A percentile compares a stretch with the other conserved stretches of the same genome.
Conservation (phyloP, 768 basidiomycete genomes). For the Hypholoma sublateritium region DNA sequence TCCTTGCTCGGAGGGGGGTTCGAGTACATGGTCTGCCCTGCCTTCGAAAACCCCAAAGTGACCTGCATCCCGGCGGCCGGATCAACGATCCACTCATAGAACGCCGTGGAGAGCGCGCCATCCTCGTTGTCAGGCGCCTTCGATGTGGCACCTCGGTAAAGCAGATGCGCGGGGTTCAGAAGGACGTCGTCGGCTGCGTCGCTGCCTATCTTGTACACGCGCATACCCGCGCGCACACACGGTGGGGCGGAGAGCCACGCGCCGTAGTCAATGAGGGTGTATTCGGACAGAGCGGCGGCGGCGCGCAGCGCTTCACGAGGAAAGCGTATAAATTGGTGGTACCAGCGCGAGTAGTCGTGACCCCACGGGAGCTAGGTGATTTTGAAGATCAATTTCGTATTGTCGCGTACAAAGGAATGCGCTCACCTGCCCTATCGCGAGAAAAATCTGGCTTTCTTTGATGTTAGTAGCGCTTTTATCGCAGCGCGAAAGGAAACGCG, state of each 20-base stretch:
- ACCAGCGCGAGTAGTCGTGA: conserved; percentile 51
- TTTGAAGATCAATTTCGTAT: not conserved
- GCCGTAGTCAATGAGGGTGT: conserved; percentile 53
- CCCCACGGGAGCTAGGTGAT: conserved; percentile 52
- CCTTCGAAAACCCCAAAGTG: conserved; percentile 35
- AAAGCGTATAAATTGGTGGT: conserved; percentile 57
- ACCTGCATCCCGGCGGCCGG: conserved; percentile 45
- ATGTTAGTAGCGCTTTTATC: conserved; percentile 63
- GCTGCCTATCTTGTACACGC: conserved; percentile 39
- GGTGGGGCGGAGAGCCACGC: conserved; percentile 44
- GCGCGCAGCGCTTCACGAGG: conserved; percentile 48
- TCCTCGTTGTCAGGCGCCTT: conserved; percentile 24
- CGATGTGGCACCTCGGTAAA: conserved; percentile 31
- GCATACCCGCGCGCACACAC: conserved; percentile 29
- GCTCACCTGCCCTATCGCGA: conserved; percentile 47
- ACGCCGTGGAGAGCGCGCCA: conserved; percentile 30
- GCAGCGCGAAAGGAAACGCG: conserved; percentile 53
- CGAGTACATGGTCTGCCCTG: conserved; percentile 28
- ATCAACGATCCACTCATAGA: conserved; percentile 44
- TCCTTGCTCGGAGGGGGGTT: conserved; percentile 19
- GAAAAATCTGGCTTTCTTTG: conserved; percentile 51
- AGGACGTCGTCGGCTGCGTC: conserved; percentile 40
- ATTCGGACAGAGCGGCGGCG: conserved; percentile 47
- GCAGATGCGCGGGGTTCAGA: conserved; percentile 45
- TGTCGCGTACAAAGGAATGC: not conserved